Evolutionary conservation across 805 yeast species (phyloP).

Genomic region (Starmera dryadoides): DNA sequence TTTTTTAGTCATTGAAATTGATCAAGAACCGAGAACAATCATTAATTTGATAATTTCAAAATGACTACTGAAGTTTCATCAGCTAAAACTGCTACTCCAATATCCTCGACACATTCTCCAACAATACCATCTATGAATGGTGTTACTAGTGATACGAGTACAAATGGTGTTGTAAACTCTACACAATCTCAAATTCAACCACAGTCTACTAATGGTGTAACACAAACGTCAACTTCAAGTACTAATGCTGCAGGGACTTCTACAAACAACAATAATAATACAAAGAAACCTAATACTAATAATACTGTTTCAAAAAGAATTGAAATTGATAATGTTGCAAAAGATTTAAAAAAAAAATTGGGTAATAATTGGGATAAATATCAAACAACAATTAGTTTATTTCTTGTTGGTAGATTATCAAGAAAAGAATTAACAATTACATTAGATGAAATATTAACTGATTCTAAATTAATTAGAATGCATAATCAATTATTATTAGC

Average conservation of each 20-base stretch:
- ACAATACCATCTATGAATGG: not conserved
- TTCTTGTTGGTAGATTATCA: slow-evolving; percentile 73
- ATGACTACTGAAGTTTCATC: not conserved
- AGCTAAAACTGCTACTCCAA: not conserved
- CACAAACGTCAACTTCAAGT: not conserved
- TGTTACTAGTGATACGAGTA: not conserved
- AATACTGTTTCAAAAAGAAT: slow-evolving; percentile 30
- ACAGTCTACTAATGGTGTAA: no score
- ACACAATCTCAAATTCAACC: not conserved
- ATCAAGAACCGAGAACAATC: not conserved
- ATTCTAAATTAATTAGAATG: slow-evolving; percentile 33
- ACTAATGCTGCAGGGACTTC: not conserved
- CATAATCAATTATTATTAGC: slow-evolving; percentile 83
- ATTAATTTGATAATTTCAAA: not conserved
- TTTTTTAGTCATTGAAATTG: no score
- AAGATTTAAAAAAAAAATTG: slow-evolving; percentile 62
- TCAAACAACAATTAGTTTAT: slow-evolving; percentile 69
- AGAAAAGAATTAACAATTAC: slow-evolving; percentile 62
- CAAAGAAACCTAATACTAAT: not conserved
- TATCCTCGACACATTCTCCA: not conserved
- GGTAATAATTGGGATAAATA: slow-evolving; percentile 82
- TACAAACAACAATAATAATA: not conserved
- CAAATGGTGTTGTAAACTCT: not conserved
- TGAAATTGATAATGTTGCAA: slow-evolving; percentile 60
- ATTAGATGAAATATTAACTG: slow-evolving; percentile 44